A percentile compares a stretch with the other conserved stretches of the same genome.
These are phyloP conservation scores for Skeletonema grethae DNA, from an alignment of 108 stramenopile species.

Conservation along the genomic window DNA sequence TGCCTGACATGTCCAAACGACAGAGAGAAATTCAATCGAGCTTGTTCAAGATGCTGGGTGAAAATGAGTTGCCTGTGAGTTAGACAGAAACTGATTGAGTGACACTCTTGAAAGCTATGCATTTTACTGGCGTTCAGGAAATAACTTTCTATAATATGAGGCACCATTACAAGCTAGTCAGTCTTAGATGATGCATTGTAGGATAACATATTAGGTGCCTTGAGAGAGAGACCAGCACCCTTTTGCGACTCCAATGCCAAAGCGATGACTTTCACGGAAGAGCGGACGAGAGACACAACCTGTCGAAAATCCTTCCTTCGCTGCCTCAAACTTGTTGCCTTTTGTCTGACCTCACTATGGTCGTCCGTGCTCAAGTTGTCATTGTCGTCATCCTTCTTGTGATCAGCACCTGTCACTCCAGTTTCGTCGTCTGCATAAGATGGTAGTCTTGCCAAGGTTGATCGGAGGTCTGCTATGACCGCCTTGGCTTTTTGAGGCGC, in stretches of 20 bases:
- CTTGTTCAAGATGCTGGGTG: conserved; percentile 45
- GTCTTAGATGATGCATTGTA: conserved; percentile 38
- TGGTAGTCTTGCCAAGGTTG: conserved; percentile 33
- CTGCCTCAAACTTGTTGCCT: conserved; percentile 16
- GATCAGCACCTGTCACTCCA: conserved; percentile 5
- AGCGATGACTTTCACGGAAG: conserved; percentile 31
- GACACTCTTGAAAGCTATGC: background rate
- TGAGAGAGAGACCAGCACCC: conserved; percentile 14
- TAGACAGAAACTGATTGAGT: background rate
- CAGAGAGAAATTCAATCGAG: conserved; percentile 43
- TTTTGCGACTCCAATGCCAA: conserved; percentile 41
- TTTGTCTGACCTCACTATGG: conserved; percentile 7
- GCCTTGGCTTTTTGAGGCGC: conserved; percentile 15
- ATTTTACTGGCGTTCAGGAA: background rate
- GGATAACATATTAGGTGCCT: background rate
- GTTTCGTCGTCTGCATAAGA: conserved; percentile 20
- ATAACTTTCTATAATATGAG: background rate
- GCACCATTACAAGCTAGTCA: conserved; percentile 13
- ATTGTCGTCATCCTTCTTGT: conserved; percentile 39
- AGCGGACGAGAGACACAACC: conserved; percentile 30
- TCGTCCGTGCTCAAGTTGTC: background rate
- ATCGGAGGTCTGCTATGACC: conserved; percentile 22
- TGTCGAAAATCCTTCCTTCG: conserved; percentile 29
- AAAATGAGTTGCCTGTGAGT: conserved; percentile 7
- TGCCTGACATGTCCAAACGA: conserved; percentile 37